Base-by-base conservation (phyloP, 129 eudicot genomes). In the Centrapalus pauciflorus region DNA sequence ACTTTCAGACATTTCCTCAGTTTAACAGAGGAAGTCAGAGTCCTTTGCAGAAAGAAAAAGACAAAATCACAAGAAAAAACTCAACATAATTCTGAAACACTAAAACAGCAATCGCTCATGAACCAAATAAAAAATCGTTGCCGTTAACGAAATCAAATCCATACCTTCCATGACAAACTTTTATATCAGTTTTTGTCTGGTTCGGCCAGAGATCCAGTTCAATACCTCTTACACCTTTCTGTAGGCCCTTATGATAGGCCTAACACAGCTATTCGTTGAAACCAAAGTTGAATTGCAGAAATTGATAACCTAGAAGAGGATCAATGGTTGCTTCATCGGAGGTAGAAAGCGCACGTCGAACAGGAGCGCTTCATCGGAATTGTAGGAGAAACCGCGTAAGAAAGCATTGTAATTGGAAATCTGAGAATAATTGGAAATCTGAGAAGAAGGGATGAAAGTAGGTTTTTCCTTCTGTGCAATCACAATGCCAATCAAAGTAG, bases 101-200 rank as follows among this genome's bases (percentile, higher is more conserved):
- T 38, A 24, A 57, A 57, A 28, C 23, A 57, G 35, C 9, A 28
- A 28, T 27, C 5, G 17, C 4, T 25, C 9, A 7, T 57, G 70
- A 34, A 61, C 21, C 59, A 37, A 19, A 34, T 52, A 7, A 57
- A 24, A 24, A 13, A 13, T 13, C 26, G 25, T 63, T 63, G 24
- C 7, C 25, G 69, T 34, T 63, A n/a, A 63, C 40, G 27, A 24
- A 29, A 19, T 72, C 9, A 38, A 58, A 27, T 43, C 16, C 54
- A 32, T 69, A 73, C 90, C 90, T 84, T 77, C 90, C 90, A 84
- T 84, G 90, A 38, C 80, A 61, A 70, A 84, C 86, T 33, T 80
- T 69, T 20, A 80, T 43, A 55, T 62, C 77, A 50, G 77, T 71
- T 46, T 77, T 80, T 16, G 71, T 84, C 7, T 67, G 45, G 25